phyloP scores from a whole-genome alignment of 2,329 filamentous ascomycete genomes.

The Hypoxylon sp. region DNA sequence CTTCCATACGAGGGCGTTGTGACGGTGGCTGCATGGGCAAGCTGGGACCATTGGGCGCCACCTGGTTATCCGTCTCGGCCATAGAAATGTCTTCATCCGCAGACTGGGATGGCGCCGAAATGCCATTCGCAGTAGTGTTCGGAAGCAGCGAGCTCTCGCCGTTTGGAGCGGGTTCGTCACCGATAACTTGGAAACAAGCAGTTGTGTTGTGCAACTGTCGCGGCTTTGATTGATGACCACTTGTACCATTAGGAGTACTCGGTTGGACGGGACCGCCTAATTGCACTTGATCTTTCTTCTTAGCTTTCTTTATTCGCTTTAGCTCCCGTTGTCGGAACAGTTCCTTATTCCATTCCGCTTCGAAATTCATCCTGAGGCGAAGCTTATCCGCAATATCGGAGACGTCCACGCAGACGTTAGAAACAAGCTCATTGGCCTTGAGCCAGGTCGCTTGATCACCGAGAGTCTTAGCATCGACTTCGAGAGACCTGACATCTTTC shows the following conservation, averaged over 20 bases:
- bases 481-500: constrained; percentile 83
- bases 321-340: constrained; percentile 64
- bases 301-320: constrained; percentile 65
- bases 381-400: constrained; percentile 76
- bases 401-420: constrained; percentile 95
- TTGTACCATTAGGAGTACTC: constrained; percentile 60
- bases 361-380: constrained; percentile 73
- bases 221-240: constrained; percentile 56
- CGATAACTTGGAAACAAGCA: constrained; percentile 64
- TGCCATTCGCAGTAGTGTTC: constrained; percentile 64
- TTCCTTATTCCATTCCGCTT: constrained; percentile 80
- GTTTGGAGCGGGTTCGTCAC: constrained; percentile 67
- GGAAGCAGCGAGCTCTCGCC: constrained; percentile 51
- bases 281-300: constrained; percentile 70
- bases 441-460: constrained; percentile 85
- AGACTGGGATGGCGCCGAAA: constrained; percentile 57
- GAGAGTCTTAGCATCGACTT: constrained; percentile 82
- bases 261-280: constrained; percentile 59
- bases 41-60: constrained; percentile 52
- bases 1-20: constrained; percentile 49
- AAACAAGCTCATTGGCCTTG: constrained; percentile 88
- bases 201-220: constrained; percentile 53
- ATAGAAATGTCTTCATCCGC: constrained; percentile 68
- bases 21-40: constrained; percentile 60
- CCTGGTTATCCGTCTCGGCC: constrained; percentile 61